Evolutionary conservation across 352 stramenopile genomes (phyloP), one percentile per base, ranked within the genome.

Genomic region (Elongisporangium anandrum): DNA sequence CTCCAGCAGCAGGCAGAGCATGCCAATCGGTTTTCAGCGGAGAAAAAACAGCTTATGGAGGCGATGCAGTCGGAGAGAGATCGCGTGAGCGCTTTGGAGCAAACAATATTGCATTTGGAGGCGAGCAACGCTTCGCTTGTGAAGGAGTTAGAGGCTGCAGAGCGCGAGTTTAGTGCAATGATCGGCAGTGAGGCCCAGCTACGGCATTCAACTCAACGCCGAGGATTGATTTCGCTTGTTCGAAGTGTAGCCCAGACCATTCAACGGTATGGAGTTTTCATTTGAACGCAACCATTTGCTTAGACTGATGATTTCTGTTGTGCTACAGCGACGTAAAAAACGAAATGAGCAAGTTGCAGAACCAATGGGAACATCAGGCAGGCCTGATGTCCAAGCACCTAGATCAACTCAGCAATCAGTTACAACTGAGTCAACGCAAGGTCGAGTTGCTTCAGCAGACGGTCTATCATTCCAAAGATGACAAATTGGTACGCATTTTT

Each of bases 341-440:
- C 2, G 68, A 88, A 20, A 51, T 60, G 10, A 60, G 60, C 23
- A 53, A 41, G 8, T 45, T 91, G 47, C 58, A 80, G 39, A 65
- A 62, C 6, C 65, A 70, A 13, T 87, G 69, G 75, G 73, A 85
- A 48, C 66, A 88, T 21, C 68, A 89, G 57, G 38, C 54, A 3
- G 72, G 66, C 1, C 3, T 54, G n/a, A 63, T 82, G 68, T 63
- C 48, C 15, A 66, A 52, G 0, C 70, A 83, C 20, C 59, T 91
- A 17, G 77, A 88, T 15, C 68, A 64, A 3, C 26, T 88, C 9
- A 69, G 65, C 13, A 70, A 69, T 10, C 68, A 78, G 29, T 59
- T 91, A 16, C 69, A 72, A 16, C 34, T 68, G 3, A 86, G 79
- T 26, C 68, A 91, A 59, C 52, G 58, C 19, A 82, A 85, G 47